A percentile compares a stretch with the other conserved stretches of the same genome.
Evolutionary conservation across 2,329 filamentous ascomycete species (phyloP).

Genomic region (Hypocrella siamensis): DNA sequence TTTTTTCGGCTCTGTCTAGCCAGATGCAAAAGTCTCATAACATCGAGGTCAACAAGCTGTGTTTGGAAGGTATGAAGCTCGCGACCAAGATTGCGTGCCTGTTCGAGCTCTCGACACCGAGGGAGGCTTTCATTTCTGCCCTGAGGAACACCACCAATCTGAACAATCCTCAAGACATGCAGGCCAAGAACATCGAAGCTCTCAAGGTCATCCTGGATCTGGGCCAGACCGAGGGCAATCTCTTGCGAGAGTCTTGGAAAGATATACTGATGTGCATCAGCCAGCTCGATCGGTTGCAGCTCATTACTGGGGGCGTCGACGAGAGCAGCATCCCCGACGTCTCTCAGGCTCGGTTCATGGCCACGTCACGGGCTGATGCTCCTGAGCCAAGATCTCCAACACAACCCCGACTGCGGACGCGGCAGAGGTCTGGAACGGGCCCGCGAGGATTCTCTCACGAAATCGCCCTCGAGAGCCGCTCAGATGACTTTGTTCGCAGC

Average conservation of each 20-base stretch:
- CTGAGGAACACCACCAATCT: slow-evolving; percentile 89
- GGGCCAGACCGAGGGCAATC: slow-evolving; percentile 81
- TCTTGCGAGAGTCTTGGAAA: slow-evolving; percentile 81
- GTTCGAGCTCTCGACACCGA: slow-evolving; percentile 83
- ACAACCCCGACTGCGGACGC: slow-evolving; percentile 33
- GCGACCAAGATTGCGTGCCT: slow-evolving; percentile 86
- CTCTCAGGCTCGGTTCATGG: slow-evolving; percentile 61
- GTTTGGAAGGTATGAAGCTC: slow-evolving; percentile 88
- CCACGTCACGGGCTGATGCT: slow-evolving; percentile 37
- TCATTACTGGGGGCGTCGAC: slow-evolving; percentile 88
- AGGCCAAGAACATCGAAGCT: slow-evolving; percentile 90
- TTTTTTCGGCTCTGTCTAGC: slow-evolving; percentile 84
- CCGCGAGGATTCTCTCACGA: slow-evolving; percentile 57
- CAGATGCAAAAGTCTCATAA: slow-evolving; percentile 91
- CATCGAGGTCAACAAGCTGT: slow-evolving; percentile 78
- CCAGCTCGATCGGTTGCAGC: slow-evolving; percentile 85
- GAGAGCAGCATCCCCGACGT: slow-evolving; percentile 88
- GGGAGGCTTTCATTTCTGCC: slow-evolving; percentile 88
- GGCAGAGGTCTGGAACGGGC: slow-evolving; percentile 37
- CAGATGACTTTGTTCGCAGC: slow-evolving; percentile 79
- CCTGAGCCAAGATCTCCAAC: slow-evolving; percentile 50
- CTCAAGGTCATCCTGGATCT: slow-evolving; percentile 84
- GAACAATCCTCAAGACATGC: slow-evolving; percentile 89
- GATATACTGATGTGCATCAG: slow-evolving; percentile 91
- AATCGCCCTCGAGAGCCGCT: slow-evolving; percentile 81